phyloP scores from a whole-genome alignment of 345 rosid genomes.

The Iberis pinnata region DNA sequence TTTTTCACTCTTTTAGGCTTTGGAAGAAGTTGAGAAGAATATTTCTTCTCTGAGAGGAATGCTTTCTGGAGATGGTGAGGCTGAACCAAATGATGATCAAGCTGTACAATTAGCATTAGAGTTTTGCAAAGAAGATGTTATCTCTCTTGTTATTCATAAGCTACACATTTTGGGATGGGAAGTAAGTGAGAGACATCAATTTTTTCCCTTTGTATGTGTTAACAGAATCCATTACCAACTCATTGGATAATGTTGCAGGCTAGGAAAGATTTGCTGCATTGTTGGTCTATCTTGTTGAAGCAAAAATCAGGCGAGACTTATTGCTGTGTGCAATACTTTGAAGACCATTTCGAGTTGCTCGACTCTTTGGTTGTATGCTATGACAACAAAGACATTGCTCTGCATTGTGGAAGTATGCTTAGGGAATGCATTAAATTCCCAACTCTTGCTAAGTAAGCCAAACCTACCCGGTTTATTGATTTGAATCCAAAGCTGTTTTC shows the following conservation, averaged over 20 bases:
- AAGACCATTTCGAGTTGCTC: conserved; percentile 74
- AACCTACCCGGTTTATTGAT: conserved; percentile 17
- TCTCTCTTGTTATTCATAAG: conserved; percentile 68
- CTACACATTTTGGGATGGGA: conserved; percentile 85
- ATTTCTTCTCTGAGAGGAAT: conserved; percentile 58
- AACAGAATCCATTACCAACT: not conserved
- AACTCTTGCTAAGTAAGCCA: conserved; percentile 82
- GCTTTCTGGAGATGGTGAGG: conserved; percentile 87
- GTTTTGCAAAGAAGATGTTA: conserved; percentile 80
- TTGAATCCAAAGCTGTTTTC: not conserved
- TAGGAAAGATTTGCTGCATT: conserved; percentile 83
- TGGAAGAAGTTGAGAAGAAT: conserved; percentile 95
- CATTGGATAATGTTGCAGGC: conserved; percentile 38
- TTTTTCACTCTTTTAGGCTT: conserved; percentile 40
- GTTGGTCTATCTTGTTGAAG: conserved; percentile 86
- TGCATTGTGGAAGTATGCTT: conserved; percentile 82
- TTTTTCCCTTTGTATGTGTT: not conserved
- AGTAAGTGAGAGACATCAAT: conserved; percentile 40
- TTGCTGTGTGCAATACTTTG: conserved; percentile 73
- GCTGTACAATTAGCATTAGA: conserved; percentile 65
- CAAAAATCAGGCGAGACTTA: conserved; percentile 59
- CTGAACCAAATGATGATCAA: conserved; percentile 73
- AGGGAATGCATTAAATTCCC: conserved; percentile 96
- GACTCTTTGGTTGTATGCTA: conserved; percentile 74
- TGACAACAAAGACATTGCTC: conserved; percentile 90